phyloP scores from a whole-genome alignment of 768 basidiomycete species.

The Lactifluus hygrophoroides region DNA sequence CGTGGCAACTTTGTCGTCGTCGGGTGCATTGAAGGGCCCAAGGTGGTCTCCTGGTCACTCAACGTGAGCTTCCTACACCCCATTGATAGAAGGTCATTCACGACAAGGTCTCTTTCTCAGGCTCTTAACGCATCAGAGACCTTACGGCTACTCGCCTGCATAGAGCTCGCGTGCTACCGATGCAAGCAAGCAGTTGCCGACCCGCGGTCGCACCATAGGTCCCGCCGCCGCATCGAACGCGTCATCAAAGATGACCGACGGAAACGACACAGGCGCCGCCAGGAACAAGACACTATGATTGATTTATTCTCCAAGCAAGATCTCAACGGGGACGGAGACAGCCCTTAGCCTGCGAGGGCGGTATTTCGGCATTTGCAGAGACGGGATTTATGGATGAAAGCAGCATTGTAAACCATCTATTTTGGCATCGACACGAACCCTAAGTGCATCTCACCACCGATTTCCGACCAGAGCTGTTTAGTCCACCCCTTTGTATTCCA shows the following conservation, averaged over 20 bases:
- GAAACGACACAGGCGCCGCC: slow-evolving; percentile 70
- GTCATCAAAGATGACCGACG: slow-evolving; percentile 82
- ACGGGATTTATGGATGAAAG: slow-evolving; percentile 15
- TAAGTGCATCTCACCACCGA: neutral
- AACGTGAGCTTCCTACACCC: slow-evolving; percentile 43
- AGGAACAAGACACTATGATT: slow-evolving; percentile 77
- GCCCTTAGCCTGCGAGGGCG: neutral
- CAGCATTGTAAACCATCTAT: slow-evolving; percentile 18
- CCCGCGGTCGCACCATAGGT: slow-evolving; percentile 55
- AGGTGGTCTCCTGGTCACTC: slow-evolving; percentile 78
- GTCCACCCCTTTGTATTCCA: slow-evolving; percentile 2
- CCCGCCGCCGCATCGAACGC: slow-evolving; percentile 64
- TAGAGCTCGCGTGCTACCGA: slow-evolving; percentile 76
- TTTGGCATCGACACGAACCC: slow-evolving; percentile 9
- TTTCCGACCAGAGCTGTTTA: neutral
- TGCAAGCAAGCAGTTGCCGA: slow-evolving; percentile 62
- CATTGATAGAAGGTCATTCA: neutral
- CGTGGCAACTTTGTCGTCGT: slow-evolving; percentile 84
- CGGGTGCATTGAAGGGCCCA: slow-evolving; percentile 63
- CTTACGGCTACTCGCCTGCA: slow-evolving; percentile 69
- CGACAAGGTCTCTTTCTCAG: slow-evolving; percentile 30
- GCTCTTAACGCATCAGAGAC: slow-evolving; percentile 80
- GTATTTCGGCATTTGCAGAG: neutral
- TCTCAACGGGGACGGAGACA: slow-evolving; percentile 24
- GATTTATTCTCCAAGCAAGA: slow-evolving; percentile 62